Evolutionary conservation across 1,284 basidiomycete species (phyloP).

Genomic region (Porogramme epimiltina): DNA sequence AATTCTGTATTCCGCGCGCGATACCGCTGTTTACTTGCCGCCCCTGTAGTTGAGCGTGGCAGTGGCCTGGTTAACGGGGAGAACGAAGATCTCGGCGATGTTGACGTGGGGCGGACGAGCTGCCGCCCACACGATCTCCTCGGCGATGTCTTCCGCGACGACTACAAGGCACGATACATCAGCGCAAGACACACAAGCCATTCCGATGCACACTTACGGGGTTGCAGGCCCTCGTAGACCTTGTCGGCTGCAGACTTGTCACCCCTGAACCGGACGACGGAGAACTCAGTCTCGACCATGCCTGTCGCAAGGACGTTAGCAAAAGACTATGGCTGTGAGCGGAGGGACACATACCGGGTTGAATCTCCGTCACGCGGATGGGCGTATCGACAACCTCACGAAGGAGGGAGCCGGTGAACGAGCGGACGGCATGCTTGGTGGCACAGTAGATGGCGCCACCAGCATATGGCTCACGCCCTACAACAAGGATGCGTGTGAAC

Average conservation of each 20-base stretch:
- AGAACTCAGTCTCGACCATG: constrained; percentile 94
- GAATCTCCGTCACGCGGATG: constrained; percentile 90
- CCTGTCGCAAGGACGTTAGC: constrained; percentile 40
- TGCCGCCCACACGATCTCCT: constrained; percentile 97
- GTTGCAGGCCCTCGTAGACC: constrained; percentile 87
- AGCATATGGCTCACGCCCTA: constrained; percentile 88
- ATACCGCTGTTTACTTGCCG: constrained; percentile 32
- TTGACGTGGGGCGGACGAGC: constrained; percentile 86
- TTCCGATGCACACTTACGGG: constrained; percentile 54
- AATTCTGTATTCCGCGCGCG: background rate
- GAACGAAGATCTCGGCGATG: constrained; percentile 77
- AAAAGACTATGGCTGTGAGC: background rate
- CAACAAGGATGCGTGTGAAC: background rate
- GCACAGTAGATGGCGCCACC: constrained; percentile 85
- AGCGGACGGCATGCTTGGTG: constrained; percentile 87
- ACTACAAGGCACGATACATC: constrained; percentile 42
- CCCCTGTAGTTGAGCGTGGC: constrained; percentile 61
- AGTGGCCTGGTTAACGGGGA: constrained; percentile 82
- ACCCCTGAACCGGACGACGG: constrained; percentile 84
- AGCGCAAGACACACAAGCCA: background rate
- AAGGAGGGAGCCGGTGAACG: constrained; percentile 84
- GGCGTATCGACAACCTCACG: constrained; percentile 90
- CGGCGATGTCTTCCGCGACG: constrained; percentile 84
- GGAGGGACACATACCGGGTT: constrained; percentile 64
- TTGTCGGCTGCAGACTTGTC: constrained; percentile 80